Base-by-base conservation (phyloP, 169 alveolate species). In the Cryptosporidium sp. region DNA sequence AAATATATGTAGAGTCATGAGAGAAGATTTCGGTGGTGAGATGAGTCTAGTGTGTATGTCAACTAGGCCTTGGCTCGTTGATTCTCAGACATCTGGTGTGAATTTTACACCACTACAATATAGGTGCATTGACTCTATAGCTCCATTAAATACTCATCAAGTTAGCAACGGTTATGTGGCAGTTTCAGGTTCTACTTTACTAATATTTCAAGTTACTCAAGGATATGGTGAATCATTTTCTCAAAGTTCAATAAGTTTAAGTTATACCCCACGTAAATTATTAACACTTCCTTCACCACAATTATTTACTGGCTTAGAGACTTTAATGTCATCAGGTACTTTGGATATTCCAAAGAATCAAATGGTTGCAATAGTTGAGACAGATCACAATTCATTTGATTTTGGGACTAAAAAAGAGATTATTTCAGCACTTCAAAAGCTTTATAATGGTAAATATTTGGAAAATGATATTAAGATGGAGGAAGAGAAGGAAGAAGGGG, bases 241-340 rank as follows among this genome's bases (percentile, higher is more conserved):
- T 70, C 96, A 97, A 67, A 91, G 89, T 43, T 86, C 91, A 23
- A 68, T 97, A 51, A 97, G 94, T 14, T 94, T 97, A 52, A 94
- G 94, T 52, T 97, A 96, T 92, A 97, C 99, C 0, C 99, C 99
- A 0, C 91, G 99, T 69, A 93, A 95, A 55, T 84, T 97, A 91
- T 93, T 94, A 9, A 93, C 94, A 6, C 86, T 96, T 73, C 97
- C 99, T 59, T 93, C 96, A 73, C 93, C 93, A 71, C 92, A 94
- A 48, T 91, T 93, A 23, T 93, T 91, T 59, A 73, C 86, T 52
- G 94, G 91, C n/a, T 91, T 86, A 61, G 93, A 84, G 26, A 84
- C 92, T 4, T 91, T 93, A 10, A 31, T 89, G 93, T 93, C 26
- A 45, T 91, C 51, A 29, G 85, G 92, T 21, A 75, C 52, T 5